Conservation (phyloP, 176 grass and related monocot species). For the Thalia dealbata region DNA sequence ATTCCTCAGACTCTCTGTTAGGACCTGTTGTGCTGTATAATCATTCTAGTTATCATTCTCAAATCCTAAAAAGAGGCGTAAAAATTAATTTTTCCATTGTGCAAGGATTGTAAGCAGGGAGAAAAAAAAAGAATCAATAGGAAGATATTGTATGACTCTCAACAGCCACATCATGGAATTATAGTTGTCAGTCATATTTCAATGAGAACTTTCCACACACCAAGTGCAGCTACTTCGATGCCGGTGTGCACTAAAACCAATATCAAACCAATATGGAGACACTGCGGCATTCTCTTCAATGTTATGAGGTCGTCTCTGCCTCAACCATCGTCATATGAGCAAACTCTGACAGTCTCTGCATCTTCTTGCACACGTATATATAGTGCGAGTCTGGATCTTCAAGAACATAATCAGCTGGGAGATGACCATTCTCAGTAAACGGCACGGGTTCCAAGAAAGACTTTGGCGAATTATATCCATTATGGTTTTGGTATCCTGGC, state of each 20-base stretch:
- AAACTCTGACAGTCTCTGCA: constrained; percentile 1
- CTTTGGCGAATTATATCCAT: constrained; percentile 14
- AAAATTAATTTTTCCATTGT: too few relatives aligned
- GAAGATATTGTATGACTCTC: neutral
- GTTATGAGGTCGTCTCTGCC: neutral
- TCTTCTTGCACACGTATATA: constrained; percentile 66
- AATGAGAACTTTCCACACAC: too few relatives aligned
- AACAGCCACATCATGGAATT: neutral
- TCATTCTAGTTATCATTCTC: too few relatives aligned
- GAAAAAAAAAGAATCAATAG: too few relatives aligned
- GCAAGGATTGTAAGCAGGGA: too few relatives aligned
- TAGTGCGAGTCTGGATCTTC: constrained; percentile 82
- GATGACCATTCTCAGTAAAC: constrained; percentile 42
- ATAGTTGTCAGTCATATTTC: neutral
- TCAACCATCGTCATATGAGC: neutral
- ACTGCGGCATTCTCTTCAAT: neutral
- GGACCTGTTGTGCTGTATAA: too few relatives aligned
- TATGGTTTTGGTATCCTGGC: constrained; percentile 50
- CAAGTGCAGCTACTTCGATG: neutral
- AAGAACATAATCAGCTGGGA: constrained; percentile 61
- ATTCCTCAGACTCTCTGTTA: too few relatives aligned
- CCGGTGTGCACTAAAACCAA: neutral
- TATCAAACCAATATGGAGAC: neutral
- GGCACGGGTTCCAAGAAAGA: constrained; percentile 49
- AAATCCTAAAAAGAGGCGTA: too few relatives aligned